Conservation (phyloP, 495 filamentous ascomycete species). For the Aspergillus bertholletiae region DNA sequence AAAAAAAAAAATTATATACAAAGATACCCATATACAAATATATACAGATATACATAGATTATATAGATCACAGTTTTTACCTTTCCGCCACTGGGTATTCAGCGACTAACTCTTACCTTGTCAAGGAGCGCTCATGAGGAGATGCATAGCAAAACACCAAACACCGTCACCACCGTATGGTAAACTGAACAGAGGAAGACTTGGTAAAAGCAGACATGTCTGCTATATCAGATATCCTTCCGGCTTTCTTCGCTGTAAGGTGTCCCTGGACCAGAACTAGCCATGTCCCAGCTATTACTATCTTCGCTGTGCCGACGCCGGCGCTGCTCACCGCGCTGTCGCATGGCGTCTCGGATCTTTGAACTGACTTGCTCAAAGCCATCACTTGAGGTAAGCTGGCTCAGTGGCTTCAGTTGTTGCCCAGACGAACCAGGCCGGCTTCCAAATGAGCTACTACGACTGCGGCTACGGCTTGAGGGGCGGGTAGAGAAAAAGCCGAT, state of each 20-base stretch:
- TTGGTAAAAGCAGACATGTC: neutral
- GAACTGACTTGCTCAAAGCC: slow-evolving; percentile 77
- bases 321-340: slow-evolving; percentile 66
- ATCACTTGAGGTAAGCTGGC: slow-evolving; percentile 65
- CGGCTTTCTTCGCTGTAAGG: slow-evolving; percentile 43
- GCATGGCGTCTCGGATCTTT: slow-evolving; percentile 86
- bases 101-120: neutral
- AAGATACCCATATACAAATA: neutral
- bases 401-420: slow-evolving; percentile 69
- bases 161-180: slow-evolving; percentile 16
- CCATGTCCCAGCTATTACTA: slow-evolving; percentile 46
- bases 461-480: slow-evolving; percentile 63
- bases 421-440: slow-evolving; percentile 55
- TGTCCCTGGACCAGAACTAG: slow-evolving; percentile 39
- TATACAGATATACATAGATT: neutral
- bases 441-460: slow-evolving; percentile 62
- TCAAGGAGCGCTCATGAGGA: neutral
- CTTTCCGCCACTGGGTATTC: neutral
- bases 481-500: slow-evolving; percentile 87
- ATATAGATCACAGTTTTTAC: neutral
- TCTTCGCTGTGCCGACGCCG: slow-evolving; percentile 63
- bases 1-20: too few species aligned
- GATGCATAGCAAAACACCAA: slow-evolving; percentile 11
- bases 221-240: slow-evolving; percentile 35
- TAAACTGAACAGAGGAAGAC: neutral